Evolutionary conservation across 1,284 basidiomycete genomes (phyloP), one percentile per base, ranked within the genome.

Genomic region (Moesziomyces sp.): DNA sequence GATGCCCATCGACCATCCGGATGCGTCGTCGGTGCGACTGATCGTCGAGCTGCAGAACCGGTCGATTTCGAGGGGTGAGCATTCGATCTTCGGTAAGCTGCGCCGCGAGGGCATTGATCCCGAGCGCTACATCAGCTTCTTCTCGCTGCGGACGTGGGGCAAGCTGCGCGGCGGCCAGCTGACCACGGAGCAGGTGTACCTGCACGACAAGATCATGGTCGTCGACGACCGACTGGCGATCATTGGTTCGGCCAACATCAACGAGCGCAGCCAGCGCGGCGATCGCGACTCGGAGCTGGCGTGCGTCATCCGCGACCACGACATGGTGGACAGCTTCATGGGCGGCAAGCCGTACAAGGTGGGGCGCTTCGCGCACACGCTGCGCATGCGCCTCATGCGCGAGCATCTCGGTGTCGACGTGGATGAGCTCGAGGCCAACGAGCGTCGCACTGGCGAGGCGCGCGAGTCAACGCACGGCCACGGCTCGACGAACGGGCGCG

Each of bases 181-280:
- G 62, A 92, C 92, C 4, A 97, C 94, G 1, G 96, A 98, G 84
- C 91, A 94, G 86, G 81, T 73, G 45, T 84, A 84, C 58, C 56
- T 80, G 53, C 82, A 84, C 59, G 79, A 74, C 69, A 83, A 89
- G 85, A 83, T 91, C 28, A 95, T 96, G 87, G 91, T 99, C 57
- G 94, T 98, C 11, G 97, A 99, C 83, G 96, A 99, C 82, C 91
- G 94, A 35, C 87, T 97, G 46, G 95, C 91, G n/a, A 93, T 99
- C 74, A 97, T 97, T 77, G 96, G 96, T n/a, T 97, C 94, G 61
- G 96, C 96, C 19, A 99, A 99, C 84, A 96, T 99, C 87, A 99
- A 99, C 83, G 96, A 99, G 85, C 90, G 96, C 35, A 96, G 93
- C 33, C 93, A 94, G 84, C 88, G 93, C 23, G 96, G 96, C 42